Evolutionary conservation across 2,329 filamentous ascomycete genomes (phyloP).

Genomic region (Colletotrichum liriopes): DNA sequence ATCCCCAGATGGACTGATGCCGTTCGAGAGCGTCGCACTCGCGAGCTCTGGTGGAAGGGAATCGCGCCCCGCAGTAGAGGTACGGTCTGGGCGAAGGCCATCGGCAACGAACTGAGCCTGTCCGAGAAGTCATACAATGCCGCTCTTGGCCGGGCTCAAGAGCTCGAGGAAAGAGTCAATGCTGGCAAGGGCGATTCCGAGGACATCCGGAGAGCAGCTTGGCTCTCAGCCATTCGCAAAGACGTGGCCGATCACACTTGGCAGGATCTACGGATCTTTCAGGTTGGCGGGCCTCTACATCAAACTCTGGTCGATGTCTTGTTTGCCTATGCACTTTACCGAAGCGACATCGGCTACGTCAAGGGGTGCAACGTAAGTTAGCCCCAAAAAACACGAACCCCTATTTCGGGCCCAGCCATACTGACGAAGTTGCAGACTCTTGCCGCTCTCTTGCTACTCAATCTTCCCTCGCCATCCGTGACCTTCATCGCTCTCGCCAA

Average conservation of each 20-base stretch:
- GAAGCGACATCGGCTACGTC: conserved; percentile 85
- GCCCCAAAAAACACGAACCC: conserved; percentile 1
- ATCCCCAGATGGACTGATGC: conserved; percentile 82
- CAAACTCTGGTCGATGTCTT: conserved; percentile 79
- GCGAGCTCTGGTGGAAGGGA: conserved; percentile 88
- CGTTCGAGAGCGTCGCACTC: conserved; percentile 77
- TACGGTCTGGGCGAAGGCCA: conserved; percentile 78
- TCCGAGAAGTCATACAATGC: conserved; percentile 78
- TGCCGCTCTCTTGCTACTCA: conserved; percentile 81
- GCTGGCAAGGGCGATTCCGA: conserved; percentile 67
- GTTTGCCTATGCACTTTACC: conserved; percentile 85
- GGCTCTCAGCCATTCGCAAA: conserved; percentile 75
- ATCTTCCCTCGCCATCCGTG: conserved; percentile 74
- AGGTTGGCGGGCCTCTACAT: conserved; percentile 76
- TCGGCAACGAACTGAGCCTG: conserved; percentile 81
- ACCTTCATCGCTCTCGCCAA: conserved; percentile 84
- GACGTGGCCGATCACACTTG: conserved; percentile 78
- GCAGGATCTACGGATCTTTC: conserved; percentile 81
- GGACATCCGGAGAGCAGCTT: conserved; percentile 69
- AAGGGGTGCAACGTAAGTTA: conserved; percentile 79
- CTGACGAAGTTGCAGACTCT: conserved; percentile 69
- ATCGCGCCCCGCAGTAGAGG: conserved; percentile 80
- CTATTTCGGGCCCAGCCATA: conserved; percentile 25
- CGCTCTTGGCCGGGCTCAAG: conserved; percentile 77
- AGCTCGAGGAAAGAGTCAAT: conserved; percentile 71